A percentile compares a stretch with the other conserved stretches of the same genome.
Conservation (phyloP, 176 grass and related monocot species). For the Cocos nucifera region DNA sequence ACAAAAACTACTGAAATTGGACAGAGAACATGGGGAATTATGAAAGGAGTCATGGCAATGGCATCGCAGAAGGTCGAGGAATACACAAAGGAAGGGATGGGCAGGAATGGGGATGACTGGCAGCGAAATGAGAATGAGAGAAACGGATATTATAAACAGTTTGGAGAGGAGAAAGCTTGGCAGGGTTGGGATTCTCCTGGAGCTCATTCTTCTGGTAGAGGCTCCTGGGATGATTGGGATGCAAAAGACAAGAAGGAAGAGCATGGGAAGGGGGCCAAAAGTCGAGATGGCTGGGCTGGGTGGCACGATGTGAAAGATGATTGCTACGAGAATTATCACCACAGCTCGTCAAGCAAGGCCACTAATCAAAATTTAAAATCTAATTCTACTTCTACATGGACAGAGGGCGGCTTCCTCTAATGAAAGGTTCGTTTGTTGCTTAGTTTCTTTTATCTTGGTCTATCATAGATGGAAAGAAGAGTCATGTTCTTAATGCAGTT, state of each 20-base stretch:
- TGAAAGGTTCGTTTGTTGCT: too few relatives aligned
- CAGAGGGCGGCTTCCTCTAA: constrained; percentile 47
- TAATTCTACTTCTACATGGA: constrained; percentile 32
- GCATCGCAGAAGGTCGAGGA: constrained; percentile 92
- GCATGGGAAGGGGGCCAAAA: constrained; percentile 25
- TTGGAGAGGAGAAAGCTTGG: constrained; percentile 28
- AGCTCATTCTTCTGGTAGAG: constrained; percentile 33
- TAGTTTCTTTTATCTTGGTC: too few relatives aligned
- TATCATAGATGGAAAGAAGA: too few relatives aligned
- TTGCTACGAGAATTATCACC: constrained; percentile 46
- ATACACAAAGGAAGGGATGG: constrained; percentile 72
- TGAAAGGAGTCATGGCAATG: constrained; percentile 84
- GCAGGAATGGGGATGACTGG: constrained; percentile 71
- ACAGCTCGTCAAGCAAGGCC: constrained; percentile 36
- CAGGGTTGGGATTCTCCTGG: constrained; percentile 38
- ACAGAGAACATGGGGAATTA: constrained; percentile 85
- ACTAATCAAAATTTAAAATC: constrained; percentile 52
- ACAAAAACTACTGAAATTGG: constrained; percentile 90
- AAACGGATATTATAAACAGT: constrained; percentile 54
- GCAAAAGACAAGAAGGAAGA: constrained; percentile 50
- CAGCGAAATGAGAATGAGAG: constrained; percentile 34
- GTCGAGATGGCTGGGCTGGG: constrained; percentile 62
- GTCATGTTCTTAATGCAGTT: too few relatives aligned
- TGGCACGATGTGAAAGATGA: constrained; percentile 91
- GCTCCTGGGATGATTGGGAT: constrained; percentile 91